Percentiles rank a stretch among this genome's conserved stretches.
These are phyloP conservation scores for Plasmodium relictum DNA, from an alignment of 169 alveolate genomes.

Conservation along the genomic window DNA sequence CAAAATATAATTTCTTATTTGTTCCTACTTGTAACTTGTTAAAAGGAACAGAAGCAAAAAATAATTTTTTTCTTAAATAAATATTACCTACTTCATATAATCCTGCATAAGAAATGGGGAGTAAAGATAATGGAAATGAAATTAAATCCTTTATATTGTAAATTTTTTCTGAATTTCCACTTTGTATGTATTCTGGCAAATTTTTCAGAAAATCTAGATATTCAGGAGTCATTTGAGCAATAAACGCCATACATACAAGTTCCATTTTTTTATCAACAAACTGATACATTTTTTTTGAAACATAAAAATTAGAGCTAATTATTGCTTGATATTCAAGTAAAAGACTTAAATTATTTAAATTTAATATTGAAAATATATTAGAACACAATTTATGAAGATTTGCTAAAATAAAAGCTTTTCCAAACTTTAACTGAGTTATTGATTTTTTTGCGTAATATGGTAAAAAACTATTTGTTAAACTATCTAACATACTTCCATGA, in stretches of 20 bases:
- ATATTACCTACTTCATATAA: constrained; percentile 8
- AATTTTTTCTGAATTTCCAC: not conserved
- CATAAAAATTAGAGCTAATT: constrained; percentile 10
- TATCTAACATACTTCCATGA: constrained; percentile 49
- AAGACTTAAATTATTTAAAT: constrained; percentile 41
- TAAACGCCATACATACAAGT: not conserved
- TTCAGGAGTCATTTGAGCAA: too few species aligned
- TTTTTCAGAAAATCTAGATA: not conserved
- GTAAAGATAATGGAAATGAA: not conserved
- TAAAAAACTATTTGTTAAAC: constrained; percentile 33
- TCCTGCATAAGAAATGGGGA: not conserved
- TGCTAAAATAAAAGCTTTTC: constrained; percentile 43
- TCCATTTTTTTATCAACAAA: constrained; percentile 24
- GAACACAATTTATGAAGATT: constrained; percentile 22
- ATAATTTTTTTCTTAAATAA: too few species aligned
- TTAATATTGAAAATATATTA: constrained; percentile 7
- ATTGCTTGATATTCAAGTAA: constrained; percentile 52
- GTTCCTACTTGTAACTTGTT: too few species aligned
- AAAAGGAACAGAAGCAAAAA: too few species aligned
- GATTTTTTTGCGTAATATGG: constrained; percentile 48
- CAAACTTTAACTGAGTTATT: constrained; percentile 47
- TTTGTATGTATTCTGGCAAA: not conserved
- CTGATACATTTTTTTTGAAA: constrained; percentile 8
- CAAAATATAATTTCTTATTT: too few species aligned
- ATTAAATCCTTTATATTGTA: not conserved